Base-by-base conservation (phyloP, 306 rosid genomes). In the Rosa lucieae region DNA sequence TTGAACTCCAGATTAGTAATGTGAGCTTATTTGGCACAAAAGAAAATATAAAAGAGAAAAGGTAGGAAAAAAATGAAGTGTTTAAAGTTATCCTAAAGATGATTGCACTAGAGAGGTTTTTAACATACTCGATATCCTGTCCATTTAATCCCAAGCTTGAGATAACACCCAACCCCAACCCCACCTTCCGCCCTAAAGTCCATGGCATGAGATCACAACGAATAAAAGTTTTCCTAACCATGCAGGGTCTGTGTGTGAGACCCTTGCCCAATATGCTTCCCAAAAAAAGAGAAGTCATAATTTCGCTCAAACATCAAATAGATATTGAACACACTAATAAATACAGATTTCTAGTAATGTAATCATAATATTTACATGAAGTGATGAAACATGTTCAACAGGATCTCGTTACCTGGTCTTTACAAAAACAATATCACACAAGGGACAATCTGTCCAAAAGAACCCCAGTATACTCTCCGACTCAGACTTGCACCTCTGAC, bases 361-460 rank as follows among this genome's bases (percentile, higher is more conserved):
- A 51, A 69, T 79, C 17, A 80, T 46, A 21, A 49, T 49, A 49
- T 59, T 77, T 53, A 73, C 20, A 59, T 3, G 46, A n/a, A n/a
- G 63, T n/a, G 32, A 58, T n/a, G 13, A 63, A 80, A 21, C 3
- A 11, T n/a, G 70, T 51, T 21, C 37, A 53, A 72, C 23, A 66
- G 67, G 48, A 56, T 80, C 77, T 47, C 49, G 40, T 74, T 89
- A 93, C 99, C 92, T 93, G 79, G 98, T 90, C 88, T 93, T 95
- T 75, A 95, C 93, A 83, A 95, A 67, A 79, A 95, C 96, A 73
- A 95, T 82, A 86, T 93, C 89, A 82, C 96, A 91, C 76, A 82
- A 81, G 55, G 93, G 93, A 77, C 96, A 88, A 79, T 93, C 99
- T 13, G 99, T 93, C 99, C 99, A 95, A 84, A 95, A 95, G 77